A percentile compares a stretch with the other conserved stretches of the same genome.
phyloP scores from a whole-genome alignment of 495 filamentous ascomycete species.

The Penicillium ochrochloron region DNA sequence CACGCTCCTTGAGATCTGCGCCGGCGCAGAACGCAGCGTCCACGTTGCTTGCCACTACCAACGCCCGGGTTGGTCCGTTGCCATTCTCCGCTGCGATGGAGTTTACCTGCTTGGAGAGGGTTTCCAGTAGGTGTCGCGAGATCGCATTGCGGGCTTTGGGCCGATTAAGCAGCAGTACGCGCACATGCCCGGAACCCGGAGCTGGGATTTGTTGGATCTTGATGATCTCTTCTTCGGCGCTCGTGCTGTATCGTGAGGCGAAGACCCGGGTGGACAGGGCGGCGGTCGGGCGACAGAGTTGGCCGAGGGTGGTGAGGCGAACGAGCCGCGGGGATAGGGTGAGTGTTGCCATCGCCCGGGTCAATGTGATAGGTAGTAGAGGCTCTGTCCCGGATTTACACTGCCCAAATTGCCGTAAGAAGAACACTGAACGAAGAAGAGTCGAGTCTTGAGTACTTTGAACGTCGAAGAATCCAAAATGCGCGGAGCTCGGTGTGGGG shows the following conservation, averaged over 20 bases:
- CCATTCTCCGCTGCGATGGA: slow-evolving; percentile 70
- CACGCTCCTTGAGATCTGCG: slow-evolving; percentile 89
- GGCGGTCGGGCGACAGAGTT: slow-evolving; percentile 24
- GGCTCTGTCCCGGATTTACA: slow-evolving; percentile 1
- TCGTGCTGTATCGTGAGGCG: slow-evolving; percentile 45
- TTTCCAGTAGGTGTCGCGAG: slow-evolving; percentile 72
- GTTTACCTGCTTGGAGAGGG: slow-evolving; percentile 70
- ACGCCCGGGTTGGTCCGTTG: slow-evolving; percentile 66
- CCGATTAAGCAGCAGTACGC: slow-evolving; percentile 83
- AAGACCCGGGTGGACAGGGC: slow-evolving; percentile 34
- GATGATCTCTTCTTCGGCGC: slow-evolving; percentile 57
- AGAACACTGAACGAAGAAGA: background rate
- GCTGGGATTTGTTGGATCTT: slow-evolving; percentile 74
- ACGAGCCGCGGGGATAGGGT: slow-evolving; percentile 41
- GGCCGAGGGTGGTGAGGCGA: slow-evolving; percentile 29
- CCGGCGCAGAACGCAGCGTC: slow-evolving; percentile 90
- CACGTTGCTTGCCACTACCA: slow-evolving; percentile 78
- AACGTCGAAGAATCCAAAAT: slow-evolving; percentile 11
- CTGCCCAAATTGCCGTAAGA: background rate
- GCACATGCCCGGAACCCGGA: slow-evolving; percentile 81
- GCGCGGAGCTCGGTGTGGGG: slow-evolving; percentile 32
- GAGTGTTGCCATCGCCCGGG: slow-evolving; percentile 24
- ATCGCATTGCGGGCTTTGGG: slow-evolving; percentile 88
- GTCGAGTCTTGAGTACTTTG: background rate
- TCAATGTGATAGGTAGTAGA: slow-evolving; percentile 10